phyloP scores from a whole-genome alignment of 2,329 filamentous ascomycete species.

The Fusarium agapanthi region DNA sequence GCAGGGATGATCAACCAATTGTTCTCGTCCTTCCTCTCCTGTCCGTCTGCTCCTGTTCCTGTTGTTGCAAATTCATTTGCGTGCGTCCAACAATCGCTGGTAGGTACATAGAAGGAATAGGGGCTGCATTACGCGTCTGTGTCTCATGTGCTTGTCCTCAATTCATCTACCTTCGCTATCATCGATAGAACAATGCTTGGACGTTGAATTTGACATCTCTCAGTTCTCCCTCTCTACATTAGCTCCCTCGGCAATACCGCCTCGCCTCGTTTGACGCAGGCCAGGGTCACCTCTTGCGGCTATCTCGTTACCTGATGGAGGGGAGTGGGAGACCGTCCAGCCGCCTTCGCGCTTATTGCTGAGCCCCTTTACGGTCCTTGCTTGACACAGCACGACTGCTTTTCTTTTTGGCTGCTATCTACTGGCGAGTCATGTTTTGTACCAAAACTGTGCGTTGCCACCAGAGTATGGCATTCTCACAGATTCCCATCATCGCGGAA shows the following conservation, averaged over 20 bases:
- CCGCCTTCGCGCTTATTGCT: conserved; percentile 32
- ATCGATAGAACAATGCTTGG: neutral
- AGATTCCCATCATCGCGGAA: conserved; percentile 11
- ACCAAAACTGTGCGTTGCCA: neutral
- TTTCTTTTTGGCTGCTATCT: neutral
- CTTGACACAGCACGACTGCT: neutral
- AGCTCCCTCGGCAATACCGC: conserved; percentile 13
- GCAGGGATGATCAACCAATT: conserved; percentile 9
- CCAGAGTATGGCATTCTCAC: conserved; percentile 24
- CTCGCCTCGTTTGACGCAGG: neutral
- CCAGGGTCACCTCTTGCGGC: conserved; percentile 15
- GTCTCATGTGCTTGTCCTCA: conserved; percentile 8
- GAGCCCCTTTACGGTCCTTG: conserved; percentile 4
- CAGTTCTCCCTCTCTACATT: neutral
- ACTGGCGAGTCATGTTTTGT: conserved; percentile 13
- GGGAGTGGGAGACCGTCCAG: conserved; percentile 20
- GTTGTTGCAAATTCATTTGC: neutral
- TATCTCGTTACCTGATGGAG: conserved; percentile 11
- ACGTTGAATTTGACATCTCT: conserved; percentile 1
- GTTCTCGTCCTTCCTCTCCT: conserved; percentile 1
- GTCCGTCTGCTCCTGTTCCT: neutral
- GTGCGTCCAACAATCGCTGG: neutral
- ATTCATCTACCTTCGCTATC: neutral
- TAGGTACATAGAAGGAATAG: conserved; percentile 7
- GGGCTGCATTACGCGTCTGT: conserved; percentile 23